Evolutionary conservation across 2,329 filamentous ascomycete genomes (phyloP).

Genomic region (Beauveria sp.): DNA sequence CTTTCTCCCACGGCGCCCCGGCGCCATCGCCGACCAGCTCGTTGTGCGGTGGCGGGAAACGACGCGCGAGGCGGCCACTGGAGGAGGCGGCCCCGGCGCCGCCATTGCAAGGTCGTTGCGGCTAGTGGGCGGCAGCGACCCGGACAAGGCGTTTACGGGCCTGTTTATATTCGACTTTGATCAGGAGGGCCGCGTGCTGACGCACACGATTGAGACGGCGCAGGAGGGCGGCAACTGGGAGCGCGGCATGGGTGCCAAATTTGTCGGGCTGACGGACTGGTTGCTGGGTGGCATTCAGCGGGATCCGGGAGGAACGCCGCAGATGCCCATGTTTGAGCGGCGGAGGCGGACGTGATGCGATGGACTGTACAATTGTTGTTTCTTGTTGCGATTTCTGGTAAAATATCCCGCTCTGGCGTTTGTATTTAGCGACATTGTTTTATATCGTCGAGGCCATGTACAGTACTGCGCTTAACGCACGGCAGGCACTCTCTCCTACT

Average conservation of each 20-base stretch:
- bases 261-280: constrained; percentile 93
- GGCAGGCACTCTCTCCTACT: not conserved
- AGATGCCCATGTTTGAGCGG: constrained; percentile 29
- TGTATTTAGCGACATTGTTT: constrained; percentile 6
- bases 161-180: constrained; percentile 97
- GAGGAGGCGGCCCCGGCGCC: constrained; percentile 6
- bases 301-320: constrained; percentile 24
- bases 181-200: constrained; percentile 70
- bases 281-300: constrained; percentile 72
- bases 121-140: constrained; percentile 32
- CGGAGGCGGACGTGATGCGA: constrained; percentile 19
- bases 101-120: constrained; percentile 38
- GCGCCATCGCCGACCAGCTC: constrained; percentile 65
- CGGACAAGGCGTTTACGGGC: constrained; percentile 74
- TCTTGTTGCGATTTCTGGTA: not conserved
- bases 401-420: constrained; percentile 8
- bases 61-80: not conserved
- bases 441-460: not conserved
- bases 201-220: constrained; percentile 89
- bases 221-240: constrained; percentile 81
- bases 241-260: constrained; percentile 66
- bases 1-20: constrained; percentile 40
- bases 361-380: not conserved
- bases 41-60: constrained; percentile 74
- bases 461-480: not conserved